A percentile compares a stretch with the other conserved stretches of the same genome.
Evolutionary conservation across 345 rosid genomes (phyloP).

Genomic region (Gossypium stocksii): DNA sequence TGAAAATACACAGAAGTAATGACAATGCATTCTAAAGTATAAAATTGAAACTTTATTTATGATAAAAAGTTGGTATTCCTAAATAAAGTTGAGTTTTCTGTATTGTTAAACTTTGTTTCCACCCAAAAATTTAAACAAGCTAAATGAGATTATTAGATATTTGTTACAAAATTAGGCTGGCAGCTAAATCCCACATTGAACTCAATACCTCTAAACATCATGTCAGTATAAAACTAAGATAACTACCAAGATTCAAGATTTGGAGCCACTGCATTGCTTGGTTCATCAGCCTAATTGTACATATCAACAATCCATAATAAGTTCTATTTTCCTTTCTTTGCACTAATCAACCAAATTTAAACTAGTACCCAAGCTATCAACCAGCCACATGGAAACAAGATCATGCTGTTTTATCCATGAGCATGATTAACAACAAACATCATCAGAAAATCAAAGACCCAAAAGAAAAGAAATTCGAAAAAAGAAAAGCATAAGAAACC

Average conservation of each 20-base stretch:
- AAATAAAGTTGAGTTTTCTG: no score
- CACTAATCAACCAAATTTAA: not conserved
- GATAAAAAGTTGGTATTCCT: not conserved
- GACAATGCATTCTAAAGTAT: not conserved
- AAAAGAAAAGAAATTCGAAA: not conserved
- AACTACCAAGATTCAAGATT: not conserved
- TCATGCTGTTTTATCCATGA: not conserved
- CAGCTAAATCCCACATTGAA: not conserved
- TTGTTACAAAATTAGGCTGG: no score
- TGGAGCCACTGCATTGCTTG: no score
- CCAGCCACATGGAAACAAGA: not conserved
- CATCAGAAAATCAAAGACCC: not conserved
- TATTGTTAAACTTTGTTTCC: not conserved
- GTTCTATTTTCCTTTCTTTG: not conserved
- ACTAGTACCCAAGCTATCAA: not conserved
- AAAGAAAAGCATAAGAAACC: constrained; percentile 28
- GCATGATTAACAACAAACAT: not conserved
- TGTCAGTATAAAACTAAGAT: not conserved
- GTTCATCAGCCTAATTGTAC: not conserved
- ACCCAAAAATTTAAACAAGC: no score
- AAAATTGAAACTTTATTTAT: not conserved
- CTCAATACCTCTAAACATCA: not conserved
- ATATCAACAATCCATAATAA: not conserved
- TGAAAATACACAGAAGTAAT: not conserved
- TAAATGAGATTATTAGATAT: no score